A percentile compares a stretch with the other conserved stretches of the same genome.
Conservation (phyloP, 2,329 filamentous ascomycete genomes). For the Colletotrichum tropicale region DNA sequence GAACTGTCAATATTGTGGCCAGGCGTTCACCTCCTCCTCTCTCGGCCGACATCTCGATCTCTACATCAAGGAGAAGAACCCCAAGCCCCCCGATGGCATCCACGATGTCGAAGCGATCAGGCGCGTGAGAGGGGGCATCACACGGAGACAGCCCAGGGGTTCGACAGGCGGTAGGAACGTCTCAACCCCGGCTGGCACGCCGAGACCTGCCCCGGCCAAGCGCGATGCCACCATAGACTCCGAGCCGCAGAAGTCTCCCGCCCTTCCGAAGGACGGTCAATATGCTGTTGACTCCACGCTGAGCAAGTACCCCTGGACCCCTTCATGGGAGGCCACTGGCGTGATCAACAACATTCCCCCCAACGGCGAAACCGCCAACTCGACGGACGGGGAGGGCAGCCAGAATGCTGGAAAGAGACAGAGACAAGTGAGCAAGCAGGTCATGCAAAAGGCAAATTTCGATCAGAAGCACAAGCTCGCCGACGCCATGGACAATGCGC, state of each 20-base stretch:
- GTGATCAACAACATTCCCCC: slow-evolving; percentile 76
- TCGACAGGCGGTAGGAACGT: slow-evolving; percentile 64
- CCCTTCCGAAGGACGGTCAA: slow-evolving; percentile 45
- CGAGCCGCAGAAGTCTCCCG: slow-evolving; percentile 40
- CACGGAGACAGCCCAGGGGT: slow-evolving; percentile 78
- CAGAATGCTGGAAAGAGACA: slow-evolving; percentile 40
- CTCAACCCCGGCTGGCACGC: slow-evolving; percentile 63
- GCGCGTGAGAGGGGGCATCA: slow-evolving; percentile 83
- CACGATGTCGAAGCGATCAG: slow-evolving; percentile 91
- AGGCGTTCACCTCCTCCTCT: slow-evolving; percentile 91
- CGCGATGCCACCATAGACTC: slow-evolving; percentile 26
- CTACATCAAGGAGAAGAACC: slow-evolving; percentile 93
- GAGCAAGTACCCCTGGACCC: slow-evolving; percentile 60
- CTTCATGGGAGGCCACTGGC: slow-evolving; percentile 78
- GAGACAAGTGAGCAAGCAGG: slow-evolving; percentile 54
- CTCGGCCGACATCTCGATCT: slow-evolving; percentile 92
- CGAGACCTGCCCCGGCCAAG: slow-evolving; percentile 43
- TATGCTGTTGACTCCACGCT: slow-evolving; percentile 50
- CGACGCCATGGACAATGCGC: slow-evolving; percentile 79
- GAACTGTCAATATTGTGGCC: slow-evolving; percentile 84
- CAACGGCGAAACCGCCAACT: slow-evolving; percentile 23
- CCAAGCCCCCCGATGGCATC: slow-evolving; percentile 82
- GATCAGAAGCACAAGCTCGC: slow-evolving; percentile 67
- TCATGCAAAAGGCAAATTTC: slow-evolving; percentile 63
- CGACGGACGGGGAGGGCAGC: slow-evolving; percentile 29